Evolutionary conservation across 306 rosid genomes (phyloP).

Genomic region (Vigna mungo): DNA sequence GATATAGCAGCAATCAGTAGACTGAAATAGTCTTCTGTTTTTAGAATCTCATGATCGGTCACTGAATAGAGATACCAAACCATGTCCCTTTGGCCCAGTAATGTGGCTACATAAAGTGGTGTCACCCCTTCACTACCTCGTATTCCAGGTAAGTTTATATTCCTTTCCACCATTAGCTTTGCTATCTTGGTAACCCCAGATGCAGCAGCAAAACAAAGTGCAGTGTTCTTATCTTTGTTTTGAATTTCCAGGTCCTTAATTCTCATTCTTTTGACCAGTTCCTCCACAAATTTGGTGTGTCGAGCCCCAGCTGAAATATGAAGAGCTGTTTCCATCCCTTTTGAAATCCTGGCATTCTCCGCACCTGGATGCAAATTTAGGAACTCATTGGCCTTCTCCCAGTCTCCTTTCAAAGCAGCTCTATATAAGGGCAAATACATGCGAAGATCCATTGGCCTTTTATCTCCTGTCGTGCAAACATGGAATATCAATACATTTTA

Average conservation of each 20-base stretch:
- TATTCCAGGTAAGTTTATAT: constrained; percentile 14
- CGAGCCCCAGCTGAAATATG: constrained; percentile 30
- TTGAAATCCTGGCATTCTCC: constrained; percentile 30
- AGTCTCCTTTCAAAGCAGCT: constrained; percentile 35
- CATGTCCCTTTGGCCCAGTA: constrained; percentile 32
- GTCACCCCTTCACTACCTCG: constrained; percentile 37
- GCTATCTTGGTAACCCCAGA: constrained; percentile 33
- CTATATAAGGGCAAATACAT: constrained; percentile 22
- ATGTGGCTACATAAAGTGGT: constrained; percentile 33
- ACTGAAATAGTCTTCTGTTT: constrained; percentile 28
- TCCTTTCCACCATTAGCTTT: constrained; percentile 28
- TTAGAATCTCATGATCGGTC: constrained; percentile 18
- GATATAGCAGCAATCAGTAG: constrained; percentile 22
- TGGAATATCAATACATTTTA: neutral
- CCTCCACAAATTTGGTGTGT: constrained; percentile 26
- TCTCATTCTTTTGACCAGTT: constrained; percentile 18
- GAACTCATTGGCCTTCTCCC: constrained; percentile 24
- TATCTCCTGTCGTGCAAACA: constrained; percentile 21
- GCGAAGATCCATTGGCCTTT: constrained; percentile 5
- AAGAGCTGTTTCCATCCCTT: constrained; percentile 35
- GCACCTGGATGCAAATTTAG: constrained; percentile 36
- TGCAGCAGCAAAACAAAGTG: constrained; percentile 36
- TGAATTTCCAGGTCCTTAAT: constrained; percentile 16
- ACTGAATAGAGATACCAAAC: constrained; percentile 35
- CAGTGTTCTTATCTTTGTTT: constrained; percentile 33